Conservation (phyloP, 805 yeast species). For the Monosporozyma siamensis region DNA sequence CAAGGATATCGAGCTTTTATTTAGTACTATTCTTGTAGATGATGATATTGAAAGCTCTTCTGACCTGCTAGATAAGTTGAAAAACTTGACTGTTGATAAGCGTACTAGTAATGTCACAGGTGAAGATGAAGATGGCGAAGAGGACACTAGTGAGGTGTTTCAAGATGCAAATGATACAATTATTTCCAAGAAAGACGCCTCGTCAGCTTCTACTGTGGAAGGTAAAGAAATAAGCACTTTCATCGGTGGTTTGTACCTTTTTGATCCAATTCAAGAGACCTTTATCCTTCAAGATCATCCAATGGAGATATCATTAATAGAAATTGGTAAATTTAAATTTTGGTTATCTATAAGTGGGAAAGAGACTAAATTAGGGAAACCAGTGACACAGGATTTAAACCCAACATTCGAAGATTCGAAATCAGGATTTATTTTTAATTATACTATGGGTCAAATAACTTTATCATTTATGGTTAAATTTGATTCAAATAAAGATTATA, state of each 20-base stretch:
- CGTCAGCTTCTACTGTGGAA: constrained; percentile 8
- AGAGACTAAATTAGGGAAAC: constrained; percentile 31
- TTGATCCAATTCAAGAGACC: constrained; percentile 40
- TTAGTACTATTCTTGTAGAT: constrained; percentile 13
- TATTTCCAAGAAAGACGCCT: background rate
- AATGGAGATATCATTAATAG: constrained; percentile 34
- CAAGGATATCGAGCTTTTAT: constrained; percentile 41
- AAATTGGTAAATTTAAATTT: constrained; percentile 42
- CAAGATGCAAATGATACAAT: constrained; percentile 16
- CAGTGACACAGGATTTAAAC: constrained; percentile 42
- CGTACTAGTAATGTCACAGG: constrained; percentile 9
- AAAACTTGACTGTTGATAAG: background rate
- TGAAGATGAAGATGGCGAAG: constrained; percentile 6
- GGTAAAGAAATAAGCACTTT: constrained; percentile 13
- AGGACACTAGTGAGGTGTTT: constrained; percentile 2
- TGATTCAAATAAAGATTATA: constrained; percentile 31
- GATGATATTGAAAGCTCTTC: constrained; percentile 8
- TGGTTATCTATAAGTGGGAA: constrained; percentile 39
- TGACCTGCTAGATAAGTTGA: background rate
- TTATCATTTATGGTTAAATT: constrained; percentile 61
- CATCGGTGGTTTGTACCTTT: constrained; percentile 40
- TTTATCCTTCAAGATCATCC: constrained; percentile 37
- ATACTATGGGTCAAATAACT: constrained; percentile 33
- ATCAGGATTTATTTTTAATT: constrained; percentile 55
- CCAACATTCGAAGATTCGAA: constrained; percentile 54